Evolutionary conservation across 176 grass and related monocot genomes (phyloP), one percentile per base, ranked within the genome.

Genomic region (Bothriochloa decipiens): DNA sequence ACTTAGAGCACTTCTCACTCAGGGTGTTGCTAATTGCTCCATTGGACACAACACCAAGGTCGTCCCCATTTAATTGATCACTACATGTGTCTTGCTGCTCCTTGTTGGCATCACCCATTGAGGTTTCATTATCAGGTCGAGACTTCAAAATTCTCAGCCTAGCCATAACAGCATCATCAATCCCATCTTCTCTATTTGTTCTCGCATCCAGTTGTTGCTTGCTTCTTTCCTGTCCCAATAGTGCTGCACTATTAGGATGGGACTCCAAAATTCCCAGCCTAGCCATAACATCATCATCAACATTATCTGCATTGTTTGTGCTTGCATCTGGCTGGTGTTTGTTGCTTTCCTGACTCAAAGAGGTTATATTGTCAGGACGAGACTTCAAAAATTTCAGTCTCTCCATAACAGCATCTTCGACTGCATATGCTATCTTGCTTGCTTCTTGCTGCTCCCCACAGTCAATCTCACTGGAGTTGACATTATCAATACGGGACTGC

Each of bases 371-470:
- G 75, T 87, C 66, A 47, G 52, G 26, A 78, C 73, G 13, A 18
- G 81, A 78, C 65, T 86, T 87, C 81, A 92, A 86, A 83, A 88
- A 66, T 70, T 22, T 55, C 7, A 87, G 65, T 41, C 87, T 92
- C 43, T 74, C 57, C 85, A 86, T 83, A 86, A 92, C 74, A 94
- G 53, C 81, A 90, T 82, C 83, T 64, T 88, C 78, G 52, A 78
- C 26, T 39, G 52, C 61, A 88, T 46, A 57, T 74, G 39, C 35
- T 67, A 28, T 66, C n/a, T 88, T 78, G 50, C 41, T 84, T 75
- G 55, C 76, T 27, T 87, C 77, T 84, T 87, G 50, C 70, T 70
- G 70, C 53, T 49, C 60, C 71, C 84, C 18, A 16, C 15, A 70
- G 32, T 69, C 79, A 57, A 37, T 53, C 20, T 71, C 33, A 25